Evolutionary conservation across 73 alveolate genomes (phyloP), one percentile per base, ranked within the genome.

Genomic region (Paramecium pentaurelia): DNA sequence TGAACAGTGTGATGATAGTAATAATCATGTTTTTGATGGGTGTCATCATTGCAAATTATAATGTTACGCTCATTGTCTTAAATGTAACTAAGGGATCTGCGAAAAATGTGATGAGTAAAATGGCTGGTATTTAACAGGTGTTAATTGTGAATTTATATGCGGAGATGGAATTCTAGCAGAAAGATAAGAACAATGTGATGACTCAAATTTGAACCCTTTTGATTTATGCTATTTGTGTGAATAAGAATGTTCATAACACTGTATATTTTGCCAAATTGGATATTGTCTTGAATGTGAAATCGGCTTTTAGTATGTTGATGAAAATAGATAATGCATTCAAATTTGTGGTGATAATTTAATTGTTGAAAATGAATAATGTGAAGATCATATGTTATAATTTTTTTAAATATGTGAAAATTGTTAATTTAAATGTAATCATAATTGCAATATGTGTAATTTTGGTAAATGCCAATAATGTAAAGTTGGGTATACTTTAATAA

Each of bases 1-100:
- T 18, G 60, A 71, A 71, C 8, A 71, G 32, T 71, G 86, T 34
- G 86, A 71, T 71, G 86, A 71, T 36, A 60, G 60, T 30, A 71
- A 71, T 37, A 10, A 34, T 18, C 0, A 32, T 10, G 22, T 28
- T 2, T 32, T 11, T 71, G 86, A 71, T 71, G 86, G 86, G 8
- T 71, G 86, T 37, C 44, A 34, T 36, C 16, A 7, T 32, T 71
- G 86, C 34, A 8, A 71, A 71, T 32, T 6, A 12, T 49, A 10
- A 49, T 49, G 64, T 49, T 4, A 14, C 9, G 28, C 1, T 49
- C 64, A 49, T 49, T 49, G 28, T 49, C 3, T 9, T 49, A 1
- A 49, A 9, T 49, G 64, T 49, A 49, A 49, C 2, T 10, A 49
- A 0, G 64, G 64, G 27, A 49, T 49, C 3, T 49, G 64, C 28